Evolutionary conservation across 1,284 basidiomycete genomes (phyloP), one percentile per base, ranked within the genome.

Genomic region (Xerocomus nothofagi): DNA sequence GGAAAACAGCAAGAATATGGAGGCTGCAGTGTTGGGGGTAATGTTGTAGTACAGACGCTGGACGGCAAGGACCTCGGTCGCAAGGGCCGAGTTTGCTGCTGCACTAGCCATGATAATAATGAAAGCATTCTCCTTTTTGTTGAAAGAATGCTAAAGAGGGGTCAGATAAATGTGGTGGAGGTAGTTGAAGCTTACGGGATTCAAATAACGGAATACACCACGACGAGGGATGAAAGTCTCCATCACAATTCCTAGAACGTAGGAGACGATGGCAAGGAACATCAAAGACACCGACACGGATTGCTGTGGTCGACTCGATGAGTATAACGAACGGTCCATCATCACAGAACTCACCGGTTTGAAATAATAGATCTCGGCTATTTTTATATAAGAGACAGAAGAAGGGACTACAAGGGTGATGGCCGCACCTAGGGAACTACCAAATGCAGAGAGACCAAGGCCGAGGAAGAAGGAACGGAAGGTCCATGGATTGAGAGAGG

Each of bases 41-140:
- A 83, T 75, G 55, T 80, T 72, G 55, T 87, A 86, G 39, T 67
- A 76, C 23, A 73, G 56, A 38, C 80, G 74, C 39, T 88, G 76
- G 1, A 84, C 83, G 0, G 84, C 82, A 39, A 87, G 75, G 32
- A 89, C 74, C 49, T 83, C 79, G 40, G 84, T 84, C 1, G 78
- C 86, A 36, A 84, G 74, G 0, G 86, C 84, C 0, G 81, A 79
- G 6, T 77, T 77, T 2, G 81, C 76, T 1, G 84, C 82, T 5
- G 86, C 82, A 31, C 80, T 81, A 2, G 84, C 65, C 81, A 87
- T 84, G 57, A 87, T 84, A 18, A 84, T 75, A 32, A 86, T 80
- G 24, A 79, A 78, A 0, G 80, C 79, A 63, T 84, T 80, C 58
- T 86, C 79, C 50, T 74, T 75, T 54, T 70, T 71, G 52, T 73